These are phyloP conservation scores for Saccharomycopsis sp. DNA, from an alignment of 805 yeast genomes.

Conservation along the genomic window DNA sequence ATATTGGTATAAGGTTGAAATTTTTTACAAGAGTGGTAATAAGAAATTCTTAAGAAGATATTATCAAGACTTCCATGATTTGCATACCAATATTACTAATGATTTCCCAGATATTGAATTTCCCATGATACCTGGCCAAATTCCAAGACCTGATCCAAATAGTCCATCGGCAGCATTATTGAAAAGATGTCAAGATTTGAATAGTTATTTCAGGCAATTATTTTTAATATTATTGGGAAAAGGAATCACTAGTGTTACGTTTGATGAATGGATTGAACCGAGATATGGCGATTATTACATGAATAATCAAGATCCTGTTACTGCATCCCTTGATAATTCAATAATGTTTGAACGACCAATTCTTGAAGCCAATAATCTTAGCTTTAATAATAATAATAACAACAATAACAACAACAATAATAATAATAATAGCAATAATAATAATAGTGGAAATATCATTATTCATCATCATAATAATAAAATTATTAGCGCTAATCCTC, in stretches of 20 bases:
- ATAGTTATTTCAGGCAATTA: constrained; percentile 33
- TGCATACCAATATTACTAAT: constrained; percentile 33
- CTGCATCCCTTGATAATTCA: constrained; percentile 14
- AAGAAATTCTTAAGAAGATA: constrained; percentile 39
- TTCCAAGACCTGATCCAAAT: constrained; percentile 33
- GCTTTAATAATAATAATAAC: not conserved
- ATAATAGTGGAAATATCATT: no score
- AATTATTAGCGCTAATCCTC: not conserved
- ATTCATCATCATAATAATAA: no score
- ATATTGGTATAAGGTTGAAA: constrained; percentile 46
- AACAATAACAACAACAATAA: not conserved
- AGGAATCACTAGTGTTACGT: constrained; percentile 23
- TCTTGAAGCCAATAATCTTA: not conserved
- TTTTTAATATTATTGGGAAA: constrained; percentile 30
- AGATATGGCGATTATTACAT: constrained; percentile 29
- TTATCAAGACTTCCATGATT: constrained; percentile 44
- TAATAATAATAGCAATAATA: not conserved
- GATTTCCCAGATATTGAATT: constrained; percentile 22
- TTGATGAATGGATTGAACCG: constrained; percentile 28
- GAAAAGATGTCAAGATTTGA: constrained; percentile 35
- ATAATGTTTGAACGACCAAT: constrained; percentile 18
- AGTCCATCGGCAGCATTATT: constrained; percentile 28
- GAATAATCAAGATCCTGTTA: constrained; percentile 17
- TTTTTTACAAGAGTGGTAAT: constrained; percentile 30
- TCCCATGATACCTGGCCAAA: constrained; percentile 42